Evolutionary conservation across 225 moss, liverwort and hornwort species (phyloP).

Genomic region (Asterella californica): DNA sequence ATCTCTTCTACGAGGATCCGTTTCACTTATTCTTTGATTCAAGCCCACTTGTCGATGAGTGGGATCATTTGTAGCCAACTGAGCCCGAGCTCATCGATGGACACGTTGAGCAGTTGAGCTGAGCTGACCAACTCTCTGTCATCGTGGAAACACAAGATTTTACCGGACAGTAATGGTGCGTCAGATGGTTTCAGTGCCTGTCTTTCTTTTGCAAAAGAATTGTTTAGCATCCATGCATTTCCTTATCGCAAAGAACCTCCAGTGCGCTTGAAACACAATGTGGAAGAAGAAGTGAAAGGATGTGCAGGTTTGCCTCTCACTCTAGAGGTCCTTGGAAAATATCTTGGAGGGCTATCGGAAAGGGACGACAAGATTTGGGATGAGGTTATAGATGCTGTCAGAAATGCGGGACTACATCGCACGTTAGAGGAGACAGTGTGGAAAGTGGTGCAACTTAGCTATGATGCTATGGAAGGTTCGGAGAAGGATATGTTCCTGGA

Average conservation of each 20-base stretch:
- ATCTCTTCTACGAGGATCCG: too few relatives aligned
- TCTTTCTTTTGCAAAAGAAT: not conserved
- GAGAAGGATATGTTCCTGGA: not conserved
- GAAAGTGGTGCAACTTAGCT: not conserved
- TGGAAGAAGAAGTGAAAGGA: not conserved
- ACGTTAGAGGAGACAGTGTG: not conserved
- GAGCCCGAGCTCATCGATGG: too few relatives aligned
- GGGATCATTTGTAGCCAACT: too few relatives aligned
- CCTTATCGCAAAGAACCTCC: not conserved
- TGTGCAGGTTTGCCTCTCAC: too few relatives aligned
- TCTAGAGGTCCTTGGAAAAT: not conserved
- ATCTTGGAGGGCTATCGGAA: not conserved
- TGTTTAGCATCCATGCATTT: not conserved
- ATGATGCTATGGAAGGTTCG: not conserved
- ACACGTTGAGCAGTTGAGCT: too few relatives aligned
- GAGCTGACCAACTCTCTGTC: too few relatives aligned
- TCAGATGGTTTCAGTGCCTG: too few relatives aligned
- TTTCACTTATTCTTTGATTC: too few relatives aligned
- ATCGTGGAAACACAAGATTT: too few relatives aligned
- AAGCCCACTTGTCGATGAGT: too few relatives aligned
- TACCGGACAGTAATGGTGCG: too few relatives aligned
- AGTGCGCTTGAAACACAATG: not conserved
- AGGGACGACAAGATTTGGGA: not conserved
- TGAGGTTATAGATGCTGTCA: not conserved
- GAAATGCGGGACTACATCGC: too few relatives aligned